Percentiles rank a stretch among this genome's conserved stretches.
These are phyloP conservation scores for Salix arbutifolia DNA, from an alignment of 345 rosid genomes.

Conservation along the genomic window DNA sequence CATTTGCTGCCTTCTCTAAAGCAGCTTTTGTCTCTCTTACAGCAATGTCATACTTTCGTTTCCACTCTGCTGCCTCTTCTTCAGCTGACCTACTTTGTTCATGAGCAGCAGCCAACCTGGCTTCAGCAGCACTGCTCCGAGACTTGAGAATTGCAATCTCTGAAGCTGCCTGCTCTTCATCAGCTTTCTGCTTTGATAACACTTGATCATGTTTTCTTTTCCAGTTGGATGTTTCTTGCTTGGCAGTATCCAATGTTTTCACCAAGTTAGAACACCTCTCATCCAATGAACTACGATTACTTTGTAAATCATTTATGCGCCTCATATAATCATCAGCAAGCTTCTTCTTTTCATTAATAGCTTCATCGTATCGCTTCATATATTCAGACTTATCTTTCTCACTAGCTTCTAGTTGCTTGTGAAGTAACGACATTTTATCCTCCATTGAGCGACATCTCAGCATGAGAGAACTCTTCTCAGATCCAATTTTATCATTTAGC, in stretches of 20 bases:
- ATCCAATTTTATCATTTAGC: conserved; percentile 68
- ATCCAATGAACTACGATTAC: conserved; percentile 66
- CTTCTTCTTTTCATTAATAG: conserved; percentile 86
- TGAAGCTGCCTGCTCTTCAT: conserved; percentile 62
- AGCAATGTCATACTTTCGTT: conserved; percentile 80
- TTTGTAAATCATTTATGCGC: conserved; percentile 72
- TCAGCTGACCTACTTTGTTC: conserved; percentile 84
- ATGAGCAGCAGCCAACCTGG: conserved; percentile 90
- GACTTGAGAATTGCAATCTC: conserved; percentile 79
- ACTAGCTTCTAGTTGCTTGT: conserved; percentile 82
- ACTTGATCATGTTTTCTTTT: conserved; percentile 66
- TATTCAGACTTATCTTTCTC: conserved; percentile 78
- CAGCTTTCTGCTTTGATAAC: conserved; percentile 68
- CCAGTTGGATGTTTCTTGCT: conserved; percentile 72
- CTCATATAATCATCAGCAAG: conserved; percentile 72
- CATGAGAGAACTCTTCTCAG: conserved; percentile 73
- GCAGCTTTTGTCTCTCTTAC: conserved; percentile 88
- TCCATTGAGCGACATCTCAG: conserved; percentile 80
- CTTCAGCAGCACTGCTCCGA: conserved; percentile 85
- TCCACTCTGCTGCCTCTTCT: conserved; percentile 94
- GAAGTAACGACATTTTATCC: conserved; percentile 70
- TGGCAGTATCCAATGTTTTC: conserved; percentile 67
- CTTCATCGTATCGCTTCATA: conserved; percentile 87
- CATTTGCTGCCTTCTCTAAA: conserved; percentile 82
- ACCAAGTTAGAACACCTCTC: conserved; percentile 74